A percentile compares a stretch with the other conserved stretches of the same genome.
These are phyloP conservation scores for Omphalea diandra DNA, from an alignment of 441 rosid genomes.

Conservation along the genomic window DNA sequence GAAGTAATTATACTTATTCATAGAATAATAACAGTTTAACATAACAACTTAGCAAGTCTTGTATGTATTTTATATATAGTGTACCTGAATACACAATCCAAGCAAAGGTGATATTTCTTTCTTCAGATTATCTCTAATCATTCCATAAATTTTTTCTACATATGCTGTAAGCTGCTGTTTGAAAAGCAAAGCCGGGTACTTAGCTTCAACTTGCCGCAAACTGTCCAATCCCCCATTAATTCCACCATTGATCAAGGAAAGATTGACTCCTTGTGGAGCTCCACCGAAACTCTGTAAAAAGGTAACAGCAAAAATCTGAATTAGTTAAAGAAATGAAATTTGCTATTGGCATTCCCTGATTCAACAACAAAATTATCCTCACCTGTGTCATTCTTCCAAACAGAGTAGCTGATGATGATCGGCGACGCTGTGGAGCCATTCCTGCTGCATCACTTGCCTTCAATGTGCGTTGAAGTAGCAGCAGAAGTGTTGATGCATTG, in stretches of 20 bases:
- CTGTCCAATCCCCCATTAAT: slow-evolving; percentile 61
- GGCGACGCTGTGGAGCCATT: slow-evolving; percentile 97
- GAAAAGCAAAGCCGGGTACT: slow-evolving; percentile 98
- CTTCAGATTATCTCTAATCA: slow-evolving; percentile 99
- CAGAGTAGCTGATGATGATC: slow-evolving; percentile 96
- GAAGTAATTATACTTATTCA: not conserved
- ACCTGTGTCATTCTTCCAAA: slow-evolving; percentile 99
- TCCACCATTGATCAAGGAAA: slow-evolving; percentile 69
- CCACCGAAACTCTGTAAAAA: slow-evolving; percentile 87
- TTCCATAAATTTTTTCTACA: slow-evolving; percentile 98
- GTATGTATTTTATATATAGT: not conserved
- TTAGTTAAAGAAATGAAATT: slow-evolving; percentile 23
- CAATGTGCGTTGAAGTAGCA: slow-evolving; percentile 89
- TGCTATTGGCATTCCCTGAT: slow-evolving; percentile 10
- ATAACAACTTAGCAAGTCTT: not conserved
- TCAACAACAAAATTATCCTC: slow-evolving; percentile 12
- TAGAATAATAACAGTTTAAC: not conserved
- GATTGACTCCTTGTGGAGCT: slow-evolving; percentile 88
- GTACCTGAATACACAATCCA: slow-evolving; percentile 98
- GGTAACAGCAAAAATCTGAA: slow-evolving; percentile 22
- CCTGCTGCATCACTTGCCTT: slow-evolving; percentile 99
- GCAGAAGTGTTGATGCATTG: slow-evolving; percentile 92
- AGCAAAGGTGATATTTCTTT: slow-evolving; percentile 98
- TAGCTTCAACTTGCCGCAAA: slow-evolving; percentile 95
- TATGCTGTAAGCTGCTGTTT: slow-evolving; percentile 99